Evolutionary conservation across 176 grass and related monocot species (phyloP), one percentile per base, ranked within the genome.

Genomic region (Carex scoparia): DNA sequence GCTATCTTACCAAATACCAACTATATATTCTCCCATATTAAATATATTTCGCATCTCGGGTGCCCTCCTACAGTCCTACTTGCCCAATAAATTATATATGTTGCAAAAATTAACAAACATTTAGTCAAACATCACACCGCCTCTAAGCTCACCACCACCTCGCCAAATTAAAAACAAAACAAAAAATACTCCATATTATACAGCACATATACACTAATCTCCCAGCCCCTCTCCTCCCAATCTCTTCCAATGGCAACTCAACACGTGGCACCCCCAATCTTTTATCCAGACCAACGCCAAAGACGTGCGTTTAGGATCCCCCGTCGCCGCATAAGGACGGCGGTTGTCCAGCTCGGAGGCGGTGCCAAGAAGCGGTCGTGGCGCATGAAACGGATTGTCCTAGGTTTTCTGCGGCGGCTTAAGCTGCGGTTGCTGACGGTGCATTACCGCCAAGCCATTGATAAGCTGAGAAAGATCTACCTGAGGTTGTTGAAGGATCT

Each of bases 291-390:
- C 46, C 44, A 19, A 44, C 19, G 42, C 18, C 33, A 30, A 51
- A 62, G 18, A 38, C 0, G 42, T 7, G 40, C 7, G 13, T 69
- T 83, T 32, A 62, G 62, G n/a, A 54, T 83, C 23, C 81, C 62
- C 1, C 5, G 84, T 0, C 33, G 70, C 19, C 90, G 59, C 80
- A 87, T 89, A 86, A 86, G 51, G 72, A 88, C 76, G 59, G 85
- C 85, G 2, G 87, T 94, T 69, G 89, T 55, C 35, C 87, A 79
- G 48, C 92, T 94, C 4, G 92, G 85, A n/a, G 84, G 76, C 0
- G 83, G 42, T 2, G 15, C 0, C 4, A 83, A 65, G 55, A 1
- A 49, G 80, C 1, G 9, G 55, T 83, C 81, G 3, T 51, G 83
- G 0, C 53, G 76, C 6, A 44, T 54, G 62, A 40, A 60, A 27